These are phyloP conservation scores for Phialocephala subalpina DNA, from an alignment of 2,329 filamentous ascomycete species.

Conservation along the genomic window DNA sequence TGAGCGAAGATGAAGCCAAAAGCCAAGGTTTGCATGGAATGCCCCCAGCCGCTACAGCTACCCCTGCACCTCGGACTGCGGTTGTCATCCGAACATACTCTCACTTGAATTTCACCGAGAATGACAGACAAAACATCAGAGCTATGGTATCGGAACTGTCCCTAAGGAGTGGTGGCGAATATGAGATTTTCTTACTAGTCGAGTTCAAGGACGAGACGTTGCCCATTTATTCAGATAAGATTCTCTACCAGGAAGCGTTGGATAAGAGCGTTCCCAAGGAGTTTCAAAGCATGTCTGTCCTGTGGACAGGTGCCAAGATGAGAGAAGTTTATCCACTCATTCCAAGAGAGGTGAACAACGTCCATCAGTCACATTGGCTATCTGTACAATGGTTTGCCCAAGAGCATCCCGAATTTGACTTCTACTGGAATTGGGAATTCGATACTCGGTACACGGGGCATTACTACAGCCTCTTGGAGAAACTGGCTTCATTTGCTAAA, in stretches of 20 bases:
- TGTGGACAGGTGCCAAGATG: constrained; percentile 81
- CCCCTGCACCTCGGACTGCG: constrained; percentile 63
- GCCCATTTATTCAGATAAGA: constrained; percentile 65
- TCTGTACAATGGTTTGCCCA: constrained; percentile 79
- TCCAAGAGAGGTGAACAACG: constrained; percentile 54
- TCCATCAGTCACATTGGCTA: constrained; percentile 50
- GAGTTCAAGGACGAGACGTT: constrained; percentile 73
- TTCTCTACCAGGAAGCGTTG: constrained; percentile 67
- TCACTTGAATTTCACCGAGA: constrained; percentile 77
- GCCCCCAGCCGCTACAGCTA: constrained; percentile 7
- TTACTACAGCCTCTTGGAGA: constrained; percentile 80
- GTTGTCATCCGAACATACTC: constrained; percentile 80
- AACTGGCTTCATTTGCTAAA: constrained; percentile 67
- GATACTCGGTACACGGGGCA: constrained; percentile 82
- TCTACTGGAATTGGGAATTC: constrained; percentile 70
- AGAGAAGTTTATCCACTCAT: constrained; percentile 79
- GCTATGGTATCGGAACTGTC: constrained; percentile 81
- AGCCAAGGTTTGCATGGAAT: constrained; percentile 18
- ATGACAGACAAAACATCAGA: constrained; percentile 81
- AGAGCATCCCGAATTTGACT: constrained; percentile 72
- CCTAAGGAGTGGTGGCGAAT: constrained; percentile 80
- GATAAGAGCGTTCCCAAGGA: constrained; percentile 71
- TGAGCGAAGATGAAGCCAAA: constrained; percentile 6
- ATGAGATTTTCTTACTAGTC: constrained; percentile 80
- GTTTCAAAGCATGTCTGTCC: constrained; percentile 73